These are phyloP conservation scores for Silene latifolia DNA, from an alignment of 148 eudicot genomes.

Conservation along the genomic window DNA sequence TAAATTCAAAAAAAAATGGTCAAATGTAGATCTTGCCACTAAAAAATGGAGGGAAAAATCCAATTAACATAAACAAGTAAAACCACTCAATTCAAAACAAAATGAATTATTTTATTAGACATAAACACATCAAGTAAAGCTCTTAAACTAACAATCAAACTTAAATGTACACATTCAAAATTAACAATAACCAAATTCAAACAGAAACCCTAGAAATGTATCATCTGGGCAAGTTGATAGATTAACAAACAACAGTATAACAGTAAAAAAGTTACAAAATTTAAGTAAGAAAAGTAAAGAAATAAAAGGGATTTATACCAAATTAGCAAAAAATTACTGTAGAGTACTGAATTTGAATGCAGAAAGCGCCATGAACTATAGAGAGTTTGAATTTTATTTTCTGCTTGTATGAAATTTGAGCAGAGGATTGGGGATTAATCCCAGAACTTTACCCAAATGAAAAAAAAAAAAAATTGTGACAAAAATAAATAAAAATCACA, in stretches of 20 bases:
- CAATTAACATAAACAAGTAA: neutral
- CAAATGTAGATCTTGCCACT: slow-evolving; percentile 11
- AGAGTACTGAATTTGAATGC: slow-evolving; percentile 21
- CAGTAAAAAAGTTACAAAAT: neutral
- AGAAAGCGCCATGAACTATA: neutral
- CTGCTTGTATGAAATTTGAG: slow-evolving; percentile 1
- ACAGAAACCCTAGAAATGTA: slow-evolving; percentile 28
- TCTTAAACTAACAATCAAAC: neutral
- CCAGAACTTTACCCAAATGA: slow-evolving; percentile 1
- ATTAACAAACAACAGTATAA: neutral
- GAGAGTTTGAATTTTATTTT: slow-evolving; percentile 4
- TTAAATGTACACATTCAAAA: neutral
- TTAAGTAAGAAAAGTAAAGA: neutral
- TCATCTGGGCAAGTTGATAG: neutral
- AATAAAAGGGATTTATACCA: slow-evolving; percentile 16
- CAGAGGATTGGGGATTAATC: slow-evolving; percentile 10
- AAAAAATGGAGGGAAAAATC: slow-evolving; percentile 17
- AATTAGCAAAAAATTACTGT: slow-evolving; percentile 18
- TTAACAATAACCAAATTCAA: neutral
- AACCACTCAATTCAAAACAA: neutral
- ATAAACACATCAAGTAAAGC: neutral
- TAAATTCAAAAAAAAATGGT: slow-evolving; percentile 7
- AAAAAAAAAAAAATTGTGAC: neutral
- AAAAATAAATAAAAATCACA: neutral
- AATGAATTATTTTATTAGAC: neutral